Conservation (phyloP, 2,329 filamentous ascomycete species). For the Fragosphaeria purpurea region DNA sequence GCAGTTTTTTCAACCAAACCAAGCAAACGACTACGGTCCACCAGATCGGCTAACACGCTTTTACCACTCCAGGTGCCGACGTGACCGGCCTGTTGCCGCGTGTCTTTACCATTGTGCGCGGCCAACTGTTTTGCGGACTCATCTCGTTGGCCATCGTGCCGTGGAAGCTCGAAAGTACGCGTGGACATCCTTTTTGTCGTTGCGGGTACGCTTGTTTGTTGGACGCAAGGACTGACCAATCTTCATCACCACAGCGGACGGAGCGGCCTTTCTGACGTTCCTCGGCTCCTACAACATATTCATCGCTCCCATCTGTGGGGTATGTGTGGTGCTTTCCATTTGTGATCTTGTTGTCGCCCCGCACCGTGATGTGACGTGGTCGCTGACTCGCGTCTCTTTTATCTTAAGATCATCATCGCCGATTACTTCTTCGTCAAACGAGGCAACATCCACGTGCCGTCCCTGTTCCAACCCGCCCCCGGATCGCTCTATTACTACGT, state of each 20-base stretch:
- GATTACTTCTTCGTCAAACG: slow-evolving; percentile 16
- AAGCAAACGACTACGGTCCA: slow-evolving; percentile 11
- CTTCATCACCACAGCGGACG: neutral
- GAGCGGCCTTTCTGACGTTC: slow-evolving; percentile 13
- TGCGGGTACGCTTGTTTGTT: too few species aligned
- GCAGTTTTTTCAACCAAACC: neutral
- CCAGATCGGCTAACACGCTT: neutral
- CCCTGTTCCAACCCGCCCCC: neutral
- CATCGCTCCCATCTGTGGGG: slow-evolving; percentile 11
- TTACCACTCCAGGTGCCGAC: slow-evolving; percentile 14
- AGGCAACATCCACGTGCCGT: slow-evolving; percentile 11
- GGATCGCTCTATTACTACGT: slow-evolving; percentile 18
- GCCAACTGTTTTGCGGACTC: slow-evolving; percentile 17
- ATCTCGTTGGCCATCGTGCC: slow-evolving; percentile 13
- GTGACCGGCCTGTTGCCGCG: slow-evolving; percentile 23
- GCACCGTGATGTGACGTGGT: too few species aligned
- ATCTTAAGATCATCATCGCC: slow-evolving; percentile 1
- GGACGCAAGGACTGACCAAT: too few species aligned
- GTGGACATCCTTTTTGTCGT: too few species aligned
- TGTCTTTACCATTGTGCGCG: slow-evolving; percentile 25
- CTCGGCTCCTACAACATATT: slow-evolving; percentile 15
- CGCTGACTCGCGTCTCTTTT: too few species aligned
- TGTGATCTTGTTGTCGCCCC: too few species aligned
- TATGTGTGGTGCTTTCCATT: neutral
- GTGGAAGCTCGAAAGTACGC: slow-evolving; percentile 14